A percentile compares a stretch with the other conserved stretches of the same genome.
These are phyloP conservation scores for Sclerotinia subarctica DNA, from an alignment of 2,329 filamentous ascomycete genomes.

Conservation along the genomic window DNA sequence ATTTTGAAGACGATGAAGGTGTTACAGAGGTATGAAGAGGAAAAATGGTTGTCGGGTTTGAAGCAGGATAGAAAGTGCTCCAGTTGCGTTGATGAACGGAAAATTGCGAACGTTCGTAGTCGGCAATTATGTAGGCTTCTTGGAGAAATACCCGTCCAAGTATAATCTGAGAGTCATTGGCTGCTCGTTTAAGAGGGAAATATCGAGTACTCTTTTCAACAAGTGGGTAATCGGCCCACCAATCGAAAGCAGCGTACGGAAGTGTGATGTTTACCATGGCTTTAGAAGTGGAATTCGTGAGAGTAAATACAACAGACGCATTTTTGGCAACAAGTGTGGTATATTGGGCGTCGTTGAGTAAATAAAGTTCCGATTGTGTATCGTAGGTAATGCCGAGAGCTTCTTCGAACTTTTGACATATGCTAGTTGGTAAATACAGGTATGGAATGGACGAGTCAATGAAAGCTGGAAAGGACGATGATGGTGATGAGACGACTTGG, in stretches of 20 bases:
- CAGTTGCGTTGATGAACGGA: constrained; percentile 39
- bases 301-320: constrained; percentile 40
- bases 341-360: constrained; percentile 37
- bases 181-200: constrained; percentile 42
- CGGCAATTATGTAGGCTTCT: constrained; percentile 40
- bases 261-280: constrained; percentile 38
- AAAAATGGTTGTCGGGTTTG: constrained; percentile 28
- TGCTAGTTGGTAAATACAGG: constrained; percentile 40
- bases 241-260: constrained; percentile 43
- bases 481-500: constrained; percentile 22
- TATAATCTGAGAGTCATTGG: constrained; percentile 38
- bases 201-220: constrained; percentile 36
- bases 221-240: constrained; percentile 39
- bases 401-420: constrained; percentile 41
- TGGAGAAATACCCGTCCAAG: constrained; percentile 44
- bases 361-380: constrained; percentile 39
- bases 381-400: constrained; percentile 41
- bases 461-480: constrained; percentile 27
- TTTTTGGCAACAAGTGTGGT: constrained; percentile 33
- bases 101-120: constrained; percentile 44
- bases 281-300: constrained; percentile 37
- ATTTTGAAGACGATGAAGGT: neutral
- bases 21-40: constrained; percentile 7
- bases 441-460: constrained; percentile 44
- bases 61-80: constrained; percentile 22